Base-by-base conservation (phyloP, 805 yeast genomes). In the Teunomyces lycoperdinae region DNA sequence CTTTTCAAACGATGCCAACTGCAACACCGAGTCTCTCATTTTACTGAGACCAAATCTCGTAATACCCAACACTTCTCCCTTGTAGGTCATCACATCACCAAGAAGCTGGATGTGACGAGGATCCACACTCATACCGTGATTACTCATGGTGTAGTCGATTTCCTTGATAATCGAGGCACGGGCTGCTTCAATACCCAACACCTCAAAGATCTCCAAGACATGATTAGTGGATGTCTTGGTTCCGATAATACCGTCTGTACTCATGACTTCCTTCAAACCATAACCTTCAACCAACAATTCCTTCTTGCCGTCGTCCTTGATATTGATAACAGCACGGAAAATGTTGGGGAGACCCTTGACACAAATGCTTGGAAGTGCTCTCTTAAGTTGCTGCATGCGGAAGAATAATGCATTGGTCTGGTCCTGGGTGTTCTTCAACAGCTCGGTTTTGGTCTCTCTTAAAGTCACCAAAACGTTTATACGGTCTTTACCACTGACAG, bases 101-200 rank as follows among this genome's bases (percentile, higher is more conserved):
- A 94, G 74, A 42, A 94, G 75, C 73, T 94, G 98, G 66, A 95
- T 91, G 68, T 94, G 99, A 77, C 99, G 96, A 51, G 98, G 99
- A 77, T 94, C 99, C 43, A 94, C 97, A 66, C 96, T 89, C 99
- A 94, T 94, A 70, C 99, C 99, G 76, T 94, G 99, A 70, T 90
- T 89, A 64, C 96, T 84, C 99, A 94, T 94, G 47, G 99, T 94
- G 64, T 90, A 90, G 63, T 88, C 96, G 67, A 94, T 94, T 73
- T 94, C 99, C 53, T 83, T 83, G 63, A 94, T 87, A 64, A 94
- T 94, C 57, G 96, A 85, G 0, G 89, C 73, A 66, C 99, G 80
- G 1, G 99, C 99, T 1, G 99, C 99, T 67, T 94, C 99, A 54
- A 94, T 95, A 61, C 99, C 99, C 52, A 94, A 74, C 4, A 92